These are phyloP conservation scores for Fusarium multiceps DNA, from an alignment of 2,329 filamentous ascomycete genomes.

Conservation along the genomic window DNA sequence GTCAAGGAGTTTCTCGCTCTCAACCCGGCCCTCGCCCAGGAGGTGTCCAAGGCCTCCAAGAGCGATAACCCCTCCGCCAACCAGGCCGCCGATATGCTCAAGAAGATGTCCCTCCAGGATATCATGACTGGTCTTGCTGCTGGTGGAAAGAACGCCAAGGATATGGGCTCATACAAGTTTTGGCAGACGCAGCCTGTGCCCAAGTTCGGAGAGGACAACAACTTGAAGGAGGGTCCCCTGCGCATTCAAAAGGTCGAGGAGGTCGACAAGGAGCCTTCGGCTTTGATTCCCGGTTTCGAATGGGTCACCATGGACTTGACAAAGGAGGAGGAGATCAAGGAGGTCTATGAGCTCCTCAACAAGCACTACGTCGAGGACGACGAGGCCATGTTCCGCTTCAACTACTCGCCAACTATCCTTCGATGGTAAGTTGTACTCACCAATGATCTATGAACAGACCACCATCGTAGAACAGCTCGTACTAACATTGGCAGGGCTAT, in stretches of 20 bases:
- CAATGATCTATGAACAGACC: neutral
- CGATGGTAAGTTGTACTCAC: slow-evolving; percentile 73
- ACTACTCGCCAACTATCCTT: slow-evolving; percentile 89
- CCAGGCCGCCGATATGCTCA: slow-evolving; percentile 64
- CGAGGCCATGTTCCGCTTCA: slow-evolving; percentile 97
- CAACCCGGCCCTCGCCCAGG: slow-evolving; percentile 77
- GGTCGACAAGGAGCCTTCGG: slow-evolving; percentile 80
- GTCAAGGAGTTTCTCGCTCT: slow-evolving; percentile 75
- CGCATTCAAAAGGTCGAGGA: slow-evolving; percentile 81
- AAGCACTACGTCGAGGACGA: slow-evolving; percentile 98
- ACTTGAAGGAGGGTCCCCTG: slow-evolving; percentile 83
- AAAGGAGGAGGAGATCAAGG: slow-evolving; percentile 80
- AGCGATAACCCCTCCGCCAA: slow-evolving; percentile 53
- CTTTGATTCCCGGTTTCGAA: slow-evolving; percentile 85
- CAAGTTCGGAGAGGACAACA: slow-evolving; percentile 73
- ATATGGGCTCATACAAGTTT: slow-evolving; percentile 98
- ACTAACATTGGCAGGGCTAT: slow-evolving; percentile 74
- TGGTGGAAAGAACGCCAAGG: slow-evolving; percentile 89
- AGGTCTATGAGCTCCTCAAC: slow-evolving; percentile 90
- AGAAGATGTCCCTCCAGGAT: slow-evolving; percentile 74
- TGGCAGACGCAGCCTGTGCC: slow-evolving; percentile 98
- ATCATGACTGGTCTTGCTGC: slow-evolving; percentile 80
- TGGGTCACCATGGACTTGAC: slow-evolving; percentile 93
- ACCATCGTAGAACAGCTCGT: neutral
- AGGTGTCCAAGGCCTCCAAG: slow-evolving; percentile 56